A percentile compares a stretch with the other conserved stretches of the same genome.
These are phyloP conservation scores for Cladophialophora immunda DNA, from an alignment of 2,329 filamentous ascomycete genomes.

Conservation along the genomic window DNA sequence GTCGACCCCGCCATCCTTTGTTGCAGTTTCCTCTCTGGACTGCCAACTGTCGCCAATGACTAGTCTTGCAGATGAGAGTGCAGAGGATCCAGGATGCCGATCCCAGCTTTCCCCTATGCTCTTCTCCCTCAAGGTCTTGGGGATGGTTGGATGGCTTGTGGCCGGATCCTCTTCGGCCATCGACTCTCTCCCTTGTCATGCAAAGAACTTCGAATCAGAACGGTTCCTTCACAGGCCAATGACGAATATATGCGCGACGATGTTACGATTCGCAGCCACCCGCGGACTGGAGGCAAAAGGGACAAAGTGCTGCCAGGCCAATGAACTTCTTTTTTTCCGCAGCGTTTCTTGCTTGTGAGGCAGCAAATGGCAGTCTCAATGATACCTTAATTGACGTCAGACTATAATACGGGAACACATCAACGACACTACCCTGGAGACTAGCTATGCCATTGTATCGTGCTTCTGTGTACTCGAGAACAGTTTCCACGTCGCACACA, in stretches of 20 bases:
- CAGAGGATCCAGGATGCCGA: constrained; percentile 24
- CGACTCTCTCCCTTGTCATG: constrained; percentile 4
- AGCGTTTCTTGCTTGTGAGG: constrained; percentile 5
- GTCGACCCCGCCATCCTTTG: constrained; percentile 25
- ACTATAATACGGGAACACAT: constrained; percentile 5
- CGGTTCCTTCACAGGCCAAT: constrained; percentile 8
- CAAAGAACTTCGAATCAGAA: constrained; percentile 8
- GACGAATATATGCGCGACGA: constrained; percentile 21
- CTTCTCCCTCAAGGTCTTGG: constrained; percentile 5
- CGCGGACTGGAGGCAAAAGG: background rate
- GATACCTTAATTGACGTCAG: constrained; percentile 26
- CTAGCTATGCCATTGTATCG: constrained; percentile 17
- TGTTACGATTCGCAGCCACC: constrained; percentile 13
- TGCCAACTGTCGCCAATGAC: constrained; percentile 21
- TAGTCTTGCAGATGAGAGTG: constrained; percentile 20
- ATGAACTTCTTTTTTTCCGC: background rate
- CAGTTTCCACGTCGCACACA: constrained; percentile 7
- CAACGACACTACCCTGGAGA: constrained; percentile 3
- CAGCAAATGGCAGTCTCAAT: constrained; percentile 12
- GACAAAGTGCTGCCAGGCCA: background rate
- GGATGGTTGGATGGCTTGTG: background rate
- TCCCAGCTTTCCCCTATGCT: constrained; percentile 19
- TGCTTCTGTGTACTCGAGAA: constrained; percentile 8
- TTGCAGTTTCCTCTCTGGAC: constrained; percentile 26
- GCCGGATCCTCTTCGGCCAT: constrained; percentile 6